These are phyloP conservation scores for Amaranthus cruentus DNA, from an alignment of 148 eudicot species.

Conservation along the genomic window DNA sequence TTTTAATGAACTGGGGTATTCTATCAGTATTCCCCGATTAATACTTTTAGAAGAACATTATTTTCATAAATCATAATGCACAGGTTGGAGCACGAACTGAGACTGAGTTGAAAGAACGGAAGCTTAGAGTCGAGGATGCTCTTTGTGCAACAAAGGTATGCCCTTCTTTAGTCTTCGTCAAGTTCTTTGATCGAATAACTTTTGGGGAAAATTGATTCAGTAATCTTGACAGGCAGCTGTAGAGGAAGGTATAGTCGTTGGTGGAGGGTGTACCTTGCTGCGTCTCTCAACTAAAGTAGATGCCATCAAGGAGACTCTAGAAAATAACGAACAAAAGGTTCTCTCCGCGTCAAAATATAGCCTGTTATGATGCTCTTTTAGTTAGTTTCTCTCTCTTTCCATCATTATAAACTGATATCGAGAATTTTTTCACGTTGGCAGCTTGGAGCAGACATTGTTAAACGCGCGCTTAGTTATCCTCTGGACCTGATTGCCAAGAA, in stretches of 20 bases:
- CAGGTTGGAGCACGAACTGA: conserved; percentile 80
- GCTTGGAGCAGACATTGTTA: conserved; percentile 62
- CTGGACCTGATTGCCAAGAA: conserved; percentile 62
- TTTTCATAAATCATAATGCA: background rate
- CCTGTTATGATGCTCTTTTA: background rate
- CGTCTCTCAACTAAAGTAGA: conserved; percentile 55
- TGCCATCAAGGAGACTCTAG: conserved; percentile 47
- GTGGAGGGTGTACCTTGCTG: conserved; percentile 72
- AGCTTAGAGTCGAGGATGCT: conserved; percentile 78
- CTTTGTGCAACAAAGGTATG: conserved; percentile 63
- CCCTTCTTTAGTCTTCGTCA: background rate
- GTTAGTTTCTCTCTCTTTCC: background rate
- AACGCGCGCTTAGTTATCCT: conserved; percentile 52
- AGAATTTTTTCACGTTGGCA: conserved; percentile 10
- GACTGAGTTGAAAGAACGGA: conserved; percentile 75
- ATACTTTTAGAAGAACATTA: background rate
- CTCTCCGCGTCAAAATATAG: background rate
- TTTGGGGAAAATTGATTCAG: background rate
- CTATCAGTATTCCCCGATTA: background rate
- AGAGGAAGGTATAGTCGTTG: conserved; percentile 75
- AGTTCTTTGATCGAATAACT: background rate
- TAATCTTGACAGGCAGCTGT: conserved; percentile 57
- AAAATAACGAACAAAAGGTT: conserved; percentile 62
- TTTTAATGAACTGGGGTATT: background rate
- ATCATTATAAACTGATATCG: background rate